Evolutionary conservation across 306 rosid genomes (phyloP).

Genomic region (Corylus heterophylla): DNA sequence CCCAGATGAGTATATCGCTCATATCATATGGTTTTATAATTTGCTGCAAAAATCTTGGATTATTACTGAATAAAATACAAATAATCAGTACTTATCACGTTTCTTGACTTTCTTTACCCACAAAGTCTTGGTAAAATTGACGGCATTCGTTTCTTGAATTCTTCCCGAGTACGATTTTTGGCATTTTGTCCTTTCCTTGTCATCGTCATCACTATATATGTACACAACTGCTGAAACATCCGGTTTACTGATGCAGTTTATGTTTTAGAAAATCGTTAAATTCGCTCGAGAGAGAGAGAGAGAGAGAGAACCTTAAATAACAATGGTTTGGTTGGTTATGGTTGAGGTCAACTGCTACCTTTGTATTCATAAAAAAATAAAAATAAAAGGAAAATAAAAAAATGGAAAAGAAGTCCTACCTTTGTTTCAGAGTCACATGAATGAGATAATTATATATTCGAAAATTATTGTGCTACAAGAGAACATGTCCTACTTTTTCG

Average conservation of each 20-base stretch:
- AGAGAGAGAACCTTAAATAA: no score
- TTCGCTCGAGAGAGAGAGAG: background rate
- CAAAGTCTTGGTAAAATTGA: background rate
- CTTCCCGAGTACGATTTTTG: no score
- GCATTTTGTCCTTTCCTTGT: background rate
- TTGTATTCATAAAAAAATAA: no score
- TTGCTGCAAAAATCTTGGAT: background rate
- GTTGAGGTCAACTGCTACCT: background rate
- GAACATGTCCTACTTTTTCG: constrained; percentile 21
- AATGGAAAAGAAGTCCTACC: background rate
- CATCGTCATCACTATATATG: background rate
- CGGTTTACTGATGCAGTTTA: no score
- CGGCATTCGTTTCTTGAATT: background rate
- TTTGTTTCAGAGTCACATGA: constrained; percentile 18
- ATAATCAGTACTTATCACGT: background rate
- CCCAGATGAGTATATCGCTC: background rate
- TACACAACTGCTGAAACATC: no score
- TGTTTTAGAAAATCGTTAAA: background rate
- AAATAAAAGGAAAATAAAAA: no score
- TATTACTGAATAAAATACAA: background rate
- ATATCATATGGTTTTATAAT: background rate
- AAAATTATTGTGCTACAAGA: constrained; percentile 6
- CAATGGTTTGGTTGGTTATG: background rate
- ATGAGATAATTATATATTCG: constrained; percentile 5
- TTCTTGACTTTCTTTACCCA: no score